These are phyloP conservation scores for Diutina ranongensis DNA, from an alignment of 1,139 yeast species.

Conservation along the genomic window DNA sequence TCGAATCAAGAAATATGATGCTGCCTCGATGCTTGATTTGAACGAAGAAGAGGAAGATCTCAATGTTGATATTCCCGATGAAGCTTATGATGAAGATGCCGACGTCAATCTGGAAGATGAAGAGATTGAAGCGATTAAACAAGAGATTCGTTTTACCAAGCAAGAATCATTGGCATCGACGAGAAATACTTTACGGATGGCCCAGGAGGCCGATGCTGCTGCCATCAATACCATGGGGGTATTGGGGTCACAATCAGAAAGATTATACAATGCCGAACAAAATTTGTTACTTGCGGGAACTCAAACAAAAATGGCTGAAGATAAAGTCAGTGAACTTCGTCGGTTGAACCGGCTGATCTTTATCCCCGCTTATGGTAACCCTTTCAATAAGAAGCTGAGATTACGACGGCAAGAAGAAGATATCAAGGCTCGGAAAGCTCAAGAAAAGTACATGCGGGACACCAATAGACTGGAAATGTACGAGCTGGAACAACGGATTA, in stretches of 20 bases:
- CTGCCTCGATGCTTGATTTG: constrained; percentile 20
- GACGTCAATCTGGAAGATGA: constrained; percentile 55
- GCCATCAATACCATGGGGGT: constrained; percentile 87
- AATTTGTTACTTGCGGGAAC: constrained; percentile 68
- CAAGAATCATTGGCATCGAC: constrained; percentile 83
- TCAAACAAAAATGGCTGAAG: constrained; percentile 75
- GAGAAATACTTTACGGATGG: constrained; percentile 76
- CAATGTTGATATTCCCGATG: constrained; percentile 19
- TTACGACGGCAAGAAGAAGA: constrained; percentile 65
- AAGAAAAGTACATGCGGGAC: constrained; percentile 42
- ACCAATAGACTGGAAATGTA: constrained; percentile 31
- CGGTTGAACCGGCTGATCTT: constrained; percentile 74
- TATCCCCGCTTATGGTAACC: constrained; percentile 70
- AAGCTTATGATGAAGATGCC: constrained; percentile 34
- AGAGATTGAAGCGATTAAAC: constrained; percentile 81
- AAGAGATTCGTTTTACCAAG: constrained; percentile 74
- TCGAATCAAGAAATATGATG: constrained; percentile 12
- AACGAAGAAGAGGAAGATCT: constrained; percentile 30
- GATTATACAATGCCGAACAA: constrained; percentile 69
- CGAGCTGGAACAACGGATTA: constrained; percentile 35
- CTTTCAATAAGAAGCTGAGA: constrained; percentile 76
- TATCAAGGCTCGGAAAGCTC: constrained; percentile 53
- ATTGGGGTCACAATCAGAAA: constrained; percentile 86
- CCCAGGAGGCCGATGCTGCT: constrained; percentile 84
- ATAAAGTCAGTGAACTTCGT: constrained; percentile 70